Base-by-base conservation (phyloP, 2,329 filamentous ascomycete genomes). In the Trichothecium roseum region DNA sequence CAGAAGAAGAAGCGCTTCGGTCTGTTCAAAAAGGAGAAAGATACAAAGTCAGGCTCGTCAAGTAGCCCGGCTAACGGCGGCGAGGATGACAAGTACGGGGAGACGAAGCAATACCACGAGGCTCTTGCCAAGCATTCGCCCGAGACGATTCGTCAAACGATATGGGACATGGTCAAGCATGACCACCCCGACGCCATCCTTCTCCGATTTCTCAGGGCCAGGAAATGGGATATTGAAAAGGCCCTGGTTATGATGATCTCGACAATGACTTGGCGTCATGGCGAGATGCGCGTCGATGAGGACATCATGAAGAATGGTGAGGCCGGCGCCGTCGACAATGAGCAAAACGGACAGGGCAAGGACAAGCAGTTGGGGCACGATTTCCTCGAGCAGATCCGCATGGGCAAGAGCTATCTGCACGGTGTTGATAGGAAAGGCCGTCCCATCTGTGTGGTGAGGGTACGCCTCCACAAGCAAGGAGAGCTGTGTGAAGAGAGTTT, bases 121-220 rank as follows among this genome's bases (percentile, higher is more conserved):
- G 85, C 86, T 1, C 60, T 98, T 8, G 79, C 81, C 33, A 84
- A 73, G 40, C 73, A 82, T 50, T 72, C 78, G 1, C 84, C 89
- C 1, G 85, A 93, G 49, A 71, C 81, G 30, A 75, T 98, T 44
- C 77, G 87, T 35, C 67, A 70, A 13, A 80, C 87, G 0, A 83
- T 96, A 53, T 96, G 91, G 91, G 73, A 66, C 45, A 94, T 95
- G 86, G 75, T 89, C 39, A 98, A 96, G 65, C 81, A 91, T 50
- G 91, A 98, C 52, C 78, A 96, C 53, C 91, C 91, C 0, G 91
- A 98, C 60, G 82, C 81, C 3, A 65, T 93, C 14, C 63, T 89
- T 13, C 63, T 94, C 38, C 78, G 87, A 29, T 94, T 94, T 57
- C 65, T 94, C 38, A 72, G 87, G 35, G 87, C 87, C n/a, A 72